Percentiles rank a stretch among this genome's conserved stretches.
These are phyloP conservation scores for Nakazawaea siamensis DNA, from an alignment of 805 yeast genomes.

Conservation along the genomic window DNA sequence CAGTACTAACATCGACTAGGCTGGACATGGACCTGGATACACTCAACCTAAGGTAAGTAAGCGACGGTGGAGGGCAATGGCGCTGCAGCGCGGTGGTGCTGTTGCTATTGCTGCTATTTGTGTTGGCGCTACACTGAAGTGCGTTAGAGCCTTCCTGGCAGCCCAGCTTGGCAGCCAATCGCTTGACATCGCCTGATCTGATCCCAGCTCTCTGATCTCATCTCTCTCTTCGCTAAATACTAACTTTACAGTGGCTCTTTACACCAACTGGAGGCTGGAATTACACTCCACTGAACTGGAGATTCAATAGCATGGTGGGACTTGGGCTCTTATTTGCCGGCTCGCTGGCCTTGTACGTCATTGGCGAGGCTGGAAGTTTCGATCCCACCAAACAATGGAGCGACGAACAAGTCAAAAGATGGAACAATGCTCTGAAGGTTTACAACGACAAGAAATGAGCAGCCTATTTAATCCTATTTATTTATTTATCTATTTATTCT, in stretches of 20 bases:
- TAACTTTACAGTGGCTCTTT: conserved; percentile 23
- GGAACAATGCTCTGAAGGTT: conserved; percentile 39
- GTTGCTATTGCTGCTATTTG: too few species aligned
- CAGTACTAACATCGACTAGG: too few species aligned
- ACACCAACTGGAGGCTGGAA: conserved; percentile 53
- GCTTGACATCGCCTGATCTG: too few species aligned
- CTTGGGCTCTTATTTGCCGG: conserved; percentile 29
- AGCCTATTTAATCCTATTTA: conserved; percentile 2
- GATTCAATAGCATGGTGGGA: conserved; percentile 31
- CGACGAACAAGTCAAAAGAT: conserved; percentile 30
- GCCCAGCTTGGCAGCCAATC: too few species aligned
- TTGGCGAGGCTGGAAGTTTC: conserved; percentile 28
- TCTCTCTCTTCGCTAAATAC: too few species aligned
- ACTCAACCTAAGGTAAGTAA: conserved; percentile 10
- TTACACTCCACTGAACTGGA: conserved; percentile 43
- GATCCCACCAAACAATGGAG: conserved; percentile 28
- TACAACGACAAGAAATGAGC: conserved; percentile 13
- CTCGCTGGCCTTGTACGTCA: conserved; percentile 23
- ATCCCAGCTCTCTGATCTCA: too few species aligned
- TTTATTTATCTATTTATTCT: background rate
- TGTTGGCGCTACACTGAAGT: too few species aligned
- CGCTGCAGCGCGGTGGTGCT: too few species aligned
- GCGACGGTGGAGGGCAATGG: too few species aligned
- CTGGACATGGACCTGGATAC: too few species aligned
- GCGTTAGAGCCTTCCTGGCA: too few species aligned